Evolutionary conservation across 2,329 filamentous ascomycete genomes (phyloP), one percentile per base, ranked within the genome.

Genomic region (Westerdykella aurantiaca): DNA sequence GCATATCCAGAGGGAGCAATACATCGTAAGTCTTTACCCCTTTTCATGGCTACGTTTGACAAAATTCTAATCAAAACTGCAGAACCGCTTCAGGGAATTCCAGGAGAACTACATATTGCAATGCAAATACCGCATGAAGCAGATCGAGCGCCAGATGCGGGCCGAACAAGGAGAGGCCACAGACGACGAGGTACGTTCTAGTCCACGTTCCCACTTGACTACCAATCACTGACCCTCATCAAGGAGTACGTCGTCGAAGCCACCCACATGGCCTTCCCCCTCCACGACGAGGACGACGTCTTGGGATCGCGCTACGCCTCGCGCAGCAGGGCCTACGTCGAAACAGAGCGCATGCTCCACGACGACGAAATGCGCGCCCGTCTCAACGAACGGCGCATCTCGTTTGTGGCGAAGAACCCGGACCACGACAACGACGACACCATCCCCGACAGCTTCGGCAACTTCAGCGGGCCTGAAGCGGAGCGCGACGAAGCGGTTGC

Each of bases 401-500:
- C 46, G 7, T 66, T 63, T 45, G 50, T 63, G 16, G 50, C 51
- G 5, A 46, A 55, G 13, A 47, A 68, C 17, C 56, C 60, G 13
- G 66, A 67, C 22, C 55, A 57, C n/a, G 57, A 65, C 34, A 60
- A 63, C 10, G 33, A 35, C 2, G 33, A 6, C 41, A 54, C 58
- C 0, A 57, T 61, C 35, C 48, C 59, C 18, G 49, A 48, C 33
- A 58, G 60, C 6, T 74, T 74, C 49, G 71, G 71, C 6, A 57
- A 58, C 29, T 72, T 69, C 53, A 67, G 69, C 50, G 63, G 60
- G 11, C 61, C 64, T 22, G 25, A 29, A 29, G 11, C 7, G 5
- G 59, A 67, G 39, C 67, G 72, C 29, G 60, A 68, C n/a, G 61
- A 67, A 37, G 69, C 70, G 9, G 50, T 61, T 16, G 65, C 64